Evolutionary conservation across 768 basidiomycete species (phyloP), one percentile per base, ranked within the genome.

Genomic region (Boletellus ananiceps): DNA sequence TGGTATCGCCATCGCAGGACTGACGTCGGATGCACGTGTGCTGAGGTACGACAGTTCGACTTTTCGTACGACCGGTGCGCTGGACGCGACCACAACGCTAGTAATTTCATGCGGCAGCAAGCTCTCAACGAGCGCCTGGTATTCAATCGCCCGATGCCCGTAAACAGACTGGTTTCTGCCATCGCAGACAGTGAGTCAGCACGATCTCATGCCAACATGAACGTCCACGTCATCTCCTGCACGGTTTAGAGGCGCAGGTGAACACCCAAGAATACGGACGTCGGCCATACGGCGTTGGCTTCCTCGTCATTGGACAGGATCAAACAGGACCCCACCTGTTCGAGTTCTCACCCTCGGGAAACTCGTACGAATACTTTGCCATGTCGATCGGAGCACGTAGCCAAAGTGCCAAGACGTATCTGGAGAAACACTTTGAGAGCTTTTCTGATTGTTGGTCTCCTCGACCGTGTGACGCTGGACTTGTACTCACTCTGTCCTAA

Each of bases 81-180:
- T 19, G 21, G 37, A 40, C 37, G 40, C 16, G 54, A n/a, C 2
- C 25, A 46, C 50, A 45, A 45, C 40, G 13, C 3, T 60, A 97
- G 95, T 67, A 98, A 99, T 74, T 97, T 95, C 68, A 98, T 99
- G 96, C 82, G 96, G 34, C 96, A 98, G 68, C 92, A 98, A 72
- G 95, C 96, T 42, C 93, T 98, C 86, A 82, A 82, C 29, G 90
- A 88, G 12, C 84, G 85, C 57, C 97, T 99, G 95, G 72, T 89
- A 42, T 96, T 93, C 75, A 95, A 90, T 71, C 83, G 96, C 37
- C 90, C 93, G 18, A 82, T 96, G 42, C 96, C 96, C 45, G 90
- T 98, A 0, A 92, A 90, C 64, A 81, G 95, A 46, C 84, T 97
- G 29, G 96, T 98, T 6, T 86, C 86, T 46, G 76, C 90, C 49